These are phyloP conservation scores for Talaromyces sp. DNA, from an alignment of 2,329 filamentous ascomycete genomes.

Conservation along the genomic window DNA sequence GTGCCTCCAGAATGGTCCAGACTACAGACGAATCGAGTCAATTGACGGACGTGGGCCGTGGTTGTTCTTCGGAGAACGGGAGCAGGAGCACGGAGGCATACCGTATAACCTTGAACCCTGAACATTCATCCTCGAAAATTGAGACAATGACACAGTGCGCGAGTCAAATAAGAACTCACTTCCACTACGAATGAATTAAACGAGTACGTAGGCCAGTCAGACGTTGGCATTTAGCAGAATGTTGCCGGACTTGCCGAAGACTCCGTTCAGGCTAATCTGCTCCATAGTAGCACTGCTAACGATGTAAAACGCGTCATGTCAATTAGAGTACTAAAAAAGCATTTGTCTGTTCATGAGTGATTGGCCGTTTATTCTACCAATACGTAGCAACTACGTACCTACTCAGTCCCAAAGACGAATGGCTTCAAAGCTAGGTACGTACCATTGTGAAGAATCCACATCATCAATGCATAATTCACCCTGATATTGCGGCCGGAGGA, in stretches of 20 bases:
- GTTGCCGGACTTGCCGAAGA: conserved; percentile 10
- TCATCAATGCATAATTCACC: neutral
- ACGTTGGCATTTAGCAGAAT: neutral
- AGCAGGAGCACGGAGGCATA: neutral
- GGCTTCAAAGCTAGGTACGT: neutral
- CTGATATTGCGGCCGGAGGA: neutral
- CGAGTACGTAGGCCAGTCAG: neutral
- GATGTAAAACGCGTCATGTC: conserved; percentile 1
- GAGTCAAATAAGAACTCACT: neutral
- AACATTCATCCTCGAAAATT: conserved; percentile 1
- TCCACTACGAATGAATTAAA: neutral
- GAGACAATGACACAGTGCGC: neutral
- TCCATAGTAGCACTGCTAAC: conserved; percentile 15
- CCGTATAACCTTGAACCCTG: conserved; percentile 14
- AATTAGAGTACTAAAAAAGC: neutral
- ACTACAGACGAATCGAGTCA: neutral
- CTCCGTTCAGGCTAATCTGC: conserved; percentile 9
- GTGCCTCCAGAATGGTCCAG: conserved; percentile 1
- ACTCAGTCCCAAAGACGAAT: neutral
- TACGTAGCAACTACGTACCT: neutral
- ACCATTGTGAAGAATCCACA: neutral
- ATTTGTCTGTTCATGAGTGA: too few species aligned
- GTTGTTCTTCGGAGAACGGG: neutral
- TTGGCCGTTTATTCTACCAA: too few species aligned
- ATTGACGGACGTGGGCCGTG: neutral